Evolutionary conservation across 345 rosid genomes (phyloP).

Genomic region (Cardamine occulta): DNA sequence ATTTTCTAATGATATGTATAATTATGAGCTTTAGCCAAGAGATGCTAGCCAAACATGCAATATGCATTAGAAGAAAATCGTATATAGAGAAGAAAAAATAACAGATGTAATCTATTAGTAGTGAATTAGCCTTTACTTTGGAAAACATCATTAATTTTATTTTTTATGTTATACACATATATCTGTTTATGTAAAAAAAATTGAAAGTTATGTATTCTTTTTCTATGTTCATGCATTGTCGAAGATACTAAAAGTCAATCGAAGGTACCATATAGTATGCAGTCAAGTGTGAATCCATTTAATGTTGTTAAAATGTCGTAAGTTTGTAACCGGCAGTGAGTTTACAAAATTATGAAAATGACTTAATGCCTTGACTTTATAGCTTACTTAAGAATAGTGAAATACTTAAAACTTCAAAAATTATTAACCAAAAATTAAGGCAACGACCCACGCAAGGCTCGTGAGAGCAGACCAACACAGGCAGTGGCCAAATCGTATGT

Average conservation of each 20-base stretch:
- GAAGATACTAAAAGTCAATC: not conserved
- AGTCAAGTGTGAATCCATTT: constrained; percentile 12
- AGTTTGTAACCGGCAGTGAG: not conserved
- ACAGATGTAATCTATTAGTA: no score
- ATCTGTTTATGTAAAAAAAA: no score
- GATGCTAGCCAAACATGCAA: no score
- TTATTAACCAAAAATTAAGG: not conserved
- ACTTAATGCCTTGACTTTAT: constrained; percentile 14
- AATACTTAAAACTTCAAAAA: not conserved
- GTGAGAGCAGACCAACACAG: constrained; percentile 27
- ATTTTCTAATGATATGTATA: no score
- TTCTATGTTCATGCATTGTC: not conserved
- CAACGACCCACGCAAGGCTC: constrained; percentile 26
- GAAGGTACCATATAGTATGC: not conserved
- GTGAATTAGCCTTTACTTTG: no score
- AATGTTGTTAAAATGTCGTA: not conserved
- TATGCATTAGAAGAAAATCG: no score
- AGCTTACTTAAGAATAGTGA: not conserved
- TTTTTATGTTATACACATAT: no score
- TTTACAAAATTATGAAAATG: constrained; percentile 1
- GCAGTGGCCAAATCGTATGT: not conserved
- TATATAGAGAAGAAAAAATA: no score
- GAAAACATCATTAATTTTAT: no score
- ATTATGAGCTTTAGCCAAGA: no score
- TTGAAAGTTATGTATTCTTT: not conserved